Base-by-base conservation (phyloP, 129 eudicot genomes). In the Flaveria ramosissima region DNA sequence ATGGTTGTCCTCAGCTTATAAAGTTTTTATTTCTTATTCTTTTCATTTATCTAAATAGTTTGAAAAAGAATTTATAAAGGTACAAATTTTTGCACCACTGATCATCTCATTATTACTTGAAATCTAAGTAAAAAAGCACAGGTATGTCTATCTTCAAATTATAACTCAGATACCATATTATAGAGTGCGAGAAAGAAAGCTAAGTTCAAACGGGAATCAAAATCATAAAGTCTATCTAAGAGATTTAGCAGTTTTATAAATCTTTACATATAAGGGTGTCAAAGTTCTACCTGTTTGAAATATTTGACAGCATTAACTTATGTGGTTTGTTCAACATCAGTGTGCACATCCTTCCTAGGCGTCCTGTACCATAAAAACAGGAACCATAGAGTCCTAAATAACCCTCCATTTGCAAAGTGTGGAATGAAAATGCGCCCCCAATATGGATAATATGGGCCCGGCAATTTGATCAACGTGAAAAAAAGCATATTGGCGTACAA, bases 371-470 rank as follows among this genome's bases (percentile, higher is more conserved):
- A 90, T 56, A 82, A 20, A 75, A 85, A 82, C 63, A 83, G 52
- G 75, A 87, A 84, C 96, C 96, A 90, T 4, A 93, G 66, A 70
- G 91, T 89, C 87, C 92, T 90, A 85, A 85, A 82, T 45, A 93
- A 53, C 47, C 87, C 97, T 70, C 97, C 98, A 80, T 90, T 93
- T n/a, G 96, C 96, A 19, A 93, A 84, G 67, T 90, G 92, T 53
- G 98, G 98, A 70, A 93, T 85, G 30, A 89, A 55, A 72, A 93
- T 81, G 11, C 98, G 96, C 23, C 98, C 97, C 98, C 98, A 93
- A 62, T 90, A 90, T 42, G 96, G 97, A 78, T 90, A 90, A 73
- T 90, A 72, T 59, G 98, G 97, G 48, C 98, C 98, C 1, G 96
- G 97, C 84, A 90, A 73, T 73, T 93, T 93, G 72, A 93, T 87